Percentiles rank a stretch among this genome's conserved stretches.
These are phyloP conservation scores for Wickerhamiella pararugosa DNA, from an alignment of 1,139 yeast genomes.

Conservation along the genomic window DNA sequence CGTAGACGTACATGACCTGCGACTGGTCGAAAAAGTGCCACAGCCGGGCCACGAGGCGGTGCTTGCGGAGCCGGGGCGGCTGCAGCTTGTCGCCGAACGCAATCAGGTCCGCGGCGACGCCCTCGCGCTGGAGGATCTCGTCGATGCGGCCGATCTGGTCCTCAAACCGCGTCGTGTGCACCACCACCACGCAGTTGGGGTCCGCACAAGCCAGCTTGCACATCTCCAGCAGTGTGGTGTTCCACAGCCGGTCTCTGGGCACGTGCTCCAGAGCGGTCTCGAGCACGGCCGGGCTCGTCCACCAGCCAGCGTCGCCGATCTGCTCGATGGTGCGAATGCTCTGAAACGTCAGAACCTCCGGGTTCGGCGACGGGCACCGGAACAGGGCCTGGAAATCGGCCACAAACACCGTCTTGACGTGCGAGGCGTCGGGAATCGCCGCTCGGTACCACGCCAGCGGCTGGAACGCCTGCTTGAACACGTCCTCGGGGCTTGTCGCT, in stretches of 20 bases:
- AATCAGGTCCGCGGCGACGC: constrained; percentile 7
- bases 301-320: constrained; percentile 11
- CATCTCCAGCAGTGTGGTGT: constrained; percentile 10
- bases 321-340: constrained; percentile 8
- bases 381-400: constrained; percentile 10
- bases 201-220: constrained; percentile 5
- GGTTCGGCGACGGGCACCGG: constrained; percentile 9
- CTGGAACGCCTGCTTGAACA: too few species aligned
- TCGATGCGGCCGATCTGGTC: constrained; percentile 6
- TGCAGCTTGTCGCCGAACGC: constrained; percentile 6
- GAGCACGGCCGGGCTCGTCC: constrained; percentile 10
- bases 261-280: constrained; percentile 6
- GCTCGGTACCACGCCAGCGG: too few species aligned
- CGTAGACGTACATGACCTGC: constrained; percentile 2
- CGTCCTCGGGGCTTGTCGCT: too few species aligned
- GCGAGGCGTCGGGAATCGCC: neutral
- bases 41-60: constrained; percentile 4
- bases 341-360: constrained; percentile 7
- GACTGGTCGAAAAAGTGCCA: constrained; percentile 5
- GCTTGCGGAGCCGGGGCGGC: constrained; percentile 5
- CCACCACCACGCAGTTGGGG: constrained; percentile 8
- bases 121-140: constrained; percentile 8
- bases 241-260: constrained; percentile 8
- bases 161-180: constrained; percentile 12
- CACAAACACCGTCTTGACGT: neutral